phyloP scores from a whole-genome alignment of 2,329 filamentous ascomycete species.

The Penicillium sp. region DNA sequence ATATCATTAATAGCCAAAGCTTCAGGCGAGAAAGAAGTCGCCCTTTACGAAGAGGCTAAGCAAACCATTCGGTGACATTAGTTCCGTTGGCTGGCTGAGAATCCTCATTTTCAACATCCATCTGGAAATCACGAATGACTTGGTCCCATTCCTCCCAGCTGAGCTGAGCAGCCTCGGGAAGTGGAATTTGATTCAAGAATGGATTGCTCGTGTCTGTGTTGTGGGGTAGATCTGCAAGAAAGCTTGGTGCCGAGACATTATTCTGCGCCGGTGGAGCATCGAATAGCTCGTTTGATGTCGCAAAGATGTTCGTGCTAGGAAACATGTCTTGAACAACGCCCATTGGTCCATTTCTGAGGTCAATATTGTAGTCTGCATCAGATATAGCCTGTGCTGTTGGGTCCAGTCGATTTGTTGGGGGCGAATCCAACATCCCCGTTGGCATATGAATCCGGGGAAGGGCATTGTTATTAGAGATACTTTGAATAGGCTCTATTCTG shows the following conservation, averaged over 20 bases:
- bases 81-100: slow-evolving; percentile 14
- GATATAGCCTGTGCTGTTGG: background rate
- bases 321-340: slow-evolving; percentile 30
- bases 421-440: background rate
- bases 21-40: background rate
- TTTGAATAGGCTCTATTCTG: slow-evolving; percentile 3
- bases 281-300: slow-evolving; percentile 10
- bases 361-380: slow-evolving; percentile 19
- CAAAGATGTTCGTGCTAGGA: slow-evolving; percentile 27
- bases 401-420: slow-evolving; percentile 2
- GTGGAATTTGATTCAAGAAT: slow-evolving; percentile 17
- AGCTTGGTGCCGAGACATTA: slow-evolving; percentile 4
- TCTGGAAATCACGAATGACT: slow-evolving; percentile 41
- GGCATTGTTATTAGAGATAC: slow-evolving; percentile 10
- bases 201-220: slow-evolving; percentile 11
- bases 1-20: slow-evolving; percentile 6
- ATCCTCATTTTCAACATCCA: slow-evolving; percentile 33
- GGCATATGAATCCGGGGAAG: slow-evolving; percentile 25
- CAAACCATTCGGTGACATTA: slow-evolving; percentile 32
- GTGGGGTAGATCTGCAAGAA: slow-evolving; percentile 13
- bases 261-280: slow-evolving; percentile 14
- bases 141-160: slow-evolving; percentile 39
- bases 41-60: slow-evolving; percentile 13
- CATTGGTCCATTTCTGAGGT: slow-evolving; percentile 27
- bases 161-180: slow-evolving; percentile 19